Conservation (phyloP, 306 rosid genomes). For the Albizia julibrissin region DNA sequence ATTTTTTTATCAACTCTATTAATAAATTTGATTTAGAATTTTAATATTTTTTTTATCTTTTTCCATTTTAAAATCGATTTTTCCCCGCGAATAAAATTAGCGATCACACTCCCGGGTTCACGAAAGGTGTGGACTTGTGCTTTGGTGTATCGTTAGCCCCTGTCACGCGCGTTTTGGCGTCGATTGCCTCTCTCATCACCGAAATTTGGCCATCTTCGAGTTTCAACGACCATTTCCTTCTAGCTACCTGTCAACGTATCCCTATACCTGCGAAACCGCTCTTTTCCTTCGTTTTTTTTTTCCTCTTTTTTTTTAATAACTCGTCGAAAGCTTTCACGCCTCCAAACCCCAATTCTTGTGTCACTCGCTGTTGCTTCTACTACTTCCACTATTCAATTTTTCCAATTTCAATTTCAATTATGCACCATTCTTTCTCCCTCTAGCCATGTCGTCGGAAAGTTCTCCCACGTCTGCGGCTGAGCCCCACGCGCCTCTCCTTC, state of each 20-base stretch:
- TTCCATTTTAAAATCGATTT: too few relatives aligned
- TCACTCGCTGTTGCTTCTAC: neutral
- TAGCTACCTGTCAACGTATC: slow-evolving; percentile 27
- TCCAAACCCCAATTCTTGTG: neutral
- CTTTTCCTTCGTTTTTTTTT: neutral
- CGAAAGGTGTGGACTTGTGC: neutral
- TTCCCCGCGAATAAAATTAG: too few relatives aligned
- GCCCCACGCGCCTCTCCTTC: slow-evolving; percentile 68
- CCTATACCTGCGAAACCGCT: neutral
- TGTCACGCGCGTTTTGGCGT: neutral
- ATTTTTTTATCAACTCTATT: too few relatives aligned
- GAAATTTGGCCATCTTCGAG: neutral
- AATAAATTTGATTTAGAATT: too few relatives aligned
- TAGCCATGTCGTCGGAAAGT: slow-evolving; percentile 50
- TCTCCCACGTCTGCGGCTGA: slow-evolving; percentile 37
- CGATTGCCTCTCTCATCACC: neutral
- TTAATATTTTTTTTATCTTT: too few relatives aligned
- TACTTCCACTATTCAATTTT: neutral
- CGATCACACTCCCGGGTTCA: neutral
- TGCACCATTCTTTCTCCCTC: slow-evolving; percentile 24
- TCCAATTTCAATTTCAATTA: slow-evolving; percentile 20
- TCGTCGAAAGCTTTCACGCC: neutral
- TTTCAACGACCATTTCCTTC: slow-evolving; percentile 20
- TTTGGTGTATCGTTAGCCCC: neutral
- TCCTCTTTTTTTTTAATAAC: neutral